Conservation (phyloP, 495 filamentous ascomycete genomes). For the Astrothelium macrocarpum region DNA sequence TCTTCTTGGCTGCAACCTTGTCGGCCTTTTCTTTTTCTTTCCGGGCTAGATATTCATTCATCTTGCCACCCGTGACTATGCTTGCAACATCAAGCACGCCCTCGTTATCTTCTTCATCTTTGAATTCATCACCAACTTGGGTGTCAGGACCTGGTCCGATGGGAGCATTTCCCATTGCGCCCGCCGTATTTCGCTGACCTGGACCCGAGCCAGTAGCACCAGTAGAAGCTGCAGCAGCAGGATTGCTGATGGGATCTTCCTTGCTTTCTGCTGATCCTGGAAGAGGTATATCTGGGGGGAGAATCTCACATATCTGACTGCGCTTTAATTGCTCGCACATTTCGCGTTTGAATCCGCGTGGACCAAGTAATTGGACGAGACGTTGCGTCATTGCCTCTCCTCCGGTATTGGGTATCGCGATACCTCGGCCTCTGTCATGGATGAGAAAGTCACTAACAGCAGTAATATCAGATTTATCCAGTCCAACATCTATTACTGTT, state of each 20-base stretch:
- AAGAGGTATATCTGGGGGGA: constrained; percentile 55
- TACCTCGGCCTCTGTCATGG: constrained; percentile 48
- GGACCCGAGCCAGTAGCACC: constrained; percentile 38
- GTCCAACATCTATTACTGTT: constrained; percentile 82
- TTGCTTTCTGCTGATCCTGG: constrained; percentile 39
- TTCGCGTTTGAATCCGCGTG: constrained; percentile 57
- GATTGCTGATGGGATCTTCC: constrained; percentile 49
- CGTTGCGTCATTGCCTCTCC: constrained; percentile 82
- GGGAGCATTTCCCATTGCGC: constrained; percentile 31
- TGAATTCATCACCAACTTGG: constrained; percentile 41
- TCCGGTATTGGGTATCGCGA: constrained; percentile 61
- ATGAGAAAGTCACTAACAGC: constrained; percentile 71
- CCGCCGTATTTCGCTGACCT: constrained; percentile 29
- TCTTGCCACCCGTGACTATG: constrained; percentile 85
- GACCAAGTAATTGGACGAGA: constrained; percentile 56
- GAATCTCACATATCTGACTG: constrained; percentile 77
- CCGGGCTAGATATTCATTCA: constrained; percentile 80
- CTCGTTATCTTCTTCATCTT: constrained; percentile 53
- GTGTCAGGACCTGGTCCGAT: constrained; percentile 45
- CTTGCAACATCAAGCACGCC: constrained; percentile 89
- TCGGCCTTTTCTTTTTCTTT: constrained; percentile 87
- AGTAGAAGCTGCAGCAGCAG: constrained; percentile 46
- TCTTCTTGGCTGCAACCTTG: constrained; percentile 53
- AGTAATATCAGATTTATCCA: constrained; percentile 82
- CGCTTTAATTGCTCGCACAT: constrained; percentile 96